Evolutionary conservation across 495 filamentous ascomycete genomes (phyloP), one percentile per base, ranked within the genome.

Genomic region (Aspergillus sparsus): DNA sequence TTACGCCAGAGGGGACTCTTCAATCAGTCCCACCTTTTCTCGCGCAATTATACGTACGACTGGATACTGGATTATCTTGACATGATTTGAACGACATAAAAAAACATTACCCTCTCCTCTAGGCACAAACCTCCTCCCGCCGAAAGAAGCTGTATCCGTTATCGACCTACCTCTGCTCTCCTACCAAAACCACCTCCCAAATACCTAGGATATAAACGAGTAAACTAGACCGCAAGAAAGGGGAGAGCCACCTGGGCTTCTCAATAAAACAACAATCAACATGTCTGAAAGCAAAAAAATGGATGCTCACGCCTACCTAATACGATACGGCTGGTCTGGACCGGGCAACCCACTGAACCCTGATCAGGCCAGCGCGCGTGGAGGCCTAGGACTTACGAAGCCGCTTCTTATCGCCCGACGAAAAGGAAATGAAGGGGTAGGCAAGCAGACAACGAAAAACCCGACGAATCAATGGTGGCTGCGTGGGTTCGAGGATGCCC

Each of bases 401-500:
- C 89, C 89, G 7, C 73, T 93, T 31, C 82, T 89, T 44, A 78
- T 92, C 32, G 80, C 84, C 13, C 85, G 83, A 54, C 90, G 89
- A 71, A 71, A 81, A 35, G 86, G 90, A 72, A 85, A 83, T 56
- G 76, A 85, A 60, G 90, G 90, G 33, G 74, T 93, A 5, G 89
- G 90, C 55, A 86, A 85, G 69, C 85, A 83, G 64, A 75, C 78
- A n/a, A 87, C 87, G 51, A 80, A 81, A 47, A 80, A 82, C 65
- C 68, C 70, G 13, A 88, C 84, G 46, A 85, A 83, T 62, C 87
- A 90, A 62, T 93, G 90, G 90, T 93, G 89, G 89, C 72, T 91
- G 58, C 82, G 86, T 49, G 89, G 89, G 46, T 92, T 92, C 65
- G 90, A 93, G 74, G 83, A 88, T 68, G 86, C 87, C 32, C 74